Evolutionary conservation across 345 rosid genomes (phyloP), one percentile per base, ranked within the genome.

Genomic region (Ceriops zippeliana): DNA sequence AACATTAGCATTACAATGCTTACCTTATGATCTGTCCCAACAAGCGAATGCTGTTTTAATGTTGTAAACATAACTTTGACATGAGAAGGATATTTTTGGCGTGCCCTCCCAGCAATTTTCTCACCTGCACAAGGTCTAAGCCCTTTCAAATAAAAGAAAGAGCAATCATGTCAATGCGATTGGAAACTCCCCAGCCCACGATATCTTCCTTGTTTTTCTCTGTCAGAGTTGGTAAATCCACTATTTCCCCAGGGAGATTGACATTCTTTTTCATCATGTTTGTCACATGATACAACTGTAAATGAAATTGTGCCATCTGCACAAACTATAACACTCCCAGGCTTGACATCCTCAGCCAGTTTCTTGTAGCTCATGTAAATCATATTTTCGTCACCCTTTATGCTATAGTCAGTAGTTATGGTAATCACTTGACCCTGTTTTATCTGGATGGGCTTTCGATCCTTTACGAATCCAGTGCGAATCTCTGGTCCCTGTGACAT

Each of bases 121-220:
- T 74, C 28, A 95, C 97, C 73, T 86, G 89, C 24, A 95, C 83
- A 58, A 93, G 89, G 71, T 93, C 98, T 0, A 91, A 93, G 28
- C 98, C 98, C 71, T 93, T 93, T 64, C 98, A 80, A 17, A 93
- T 96, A 76, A 93, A 93, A 35, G 98, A 93, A 16, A 93, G 82
- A 70, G 98, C 98, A 35, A 93, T 93, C 98, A 93, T 91, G 77
- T 93, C 98, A 42, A 93, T 93, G 66, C 86, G 80, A 76, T 93
- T 93, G 0, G 98, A 96, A 63, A 89, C 78, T 63, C 98, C 98
- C 98, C 98, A 93, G 61, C 69, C 63, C 78, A 93, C 57, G 72
- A 93, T 89, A 79, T 93, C 98, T 81, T 91, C 97, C 86, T 86
- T 89, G 86, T 95, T 97, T 78, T 95, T 95, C 67, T 91, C 96